Conservation (phyloP, 2,329 filamentous ascomycete genomes). For the Pezicula neosporulosa region DNA sequence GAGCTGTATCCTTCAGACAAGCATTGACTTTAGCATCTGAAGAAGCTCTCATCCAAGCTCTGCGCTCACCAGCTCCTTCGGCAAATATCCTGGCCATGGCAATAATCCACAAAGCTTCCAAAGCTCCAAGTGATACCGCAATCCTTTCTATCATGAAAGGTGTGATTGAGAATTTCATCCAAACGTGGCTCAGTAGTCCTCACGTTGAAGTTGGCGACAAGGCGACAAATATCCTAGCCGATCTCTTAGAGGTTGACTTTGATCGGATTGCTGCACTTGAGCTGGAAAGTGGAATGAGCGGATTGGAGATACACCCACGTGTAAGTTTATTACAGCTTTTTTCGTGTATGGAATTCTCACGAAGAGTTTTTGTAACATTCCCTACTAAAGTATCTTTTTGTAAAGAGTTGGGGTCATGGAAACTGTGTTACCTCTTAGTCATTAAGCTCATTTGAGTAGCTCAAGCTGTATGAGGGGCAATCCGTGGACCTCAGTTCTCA, state of each 20-base stretch:
- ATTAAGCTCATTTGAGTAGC: too few species aligned
- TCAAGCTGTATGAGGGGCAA: too few species aligned
- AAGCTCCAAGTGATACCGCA: conserved; percentile 43
- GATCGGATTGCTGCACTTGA: conserved; percentile 26
- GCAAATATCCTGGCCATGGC: conserved; percentile 56
- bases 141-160: conserved; percentile 47
- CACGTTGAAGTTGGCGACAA: conserved; percentile 54
- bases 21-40: conserved; percentile 49
- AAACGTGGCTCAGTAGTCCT: conserved; percentile 49
- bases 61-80: conserved; percentile 50
- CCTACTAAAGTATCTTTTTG: too few species aligned
- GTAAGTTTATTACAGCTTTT: too few species aligned
- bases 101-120: conserved; percentile 52
- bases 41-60: conserved; percentile 46
- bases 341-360: too few species aligned
- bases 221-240: conserved; percentile 45
- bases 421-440: too few species aligned
- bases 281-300: conserved; percentile 26
- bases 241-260: conserved; percentile 54
- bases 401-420: too few species aligned
- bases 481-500: too few species aligned
- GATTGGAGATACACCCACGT: conserved; percentile 33
- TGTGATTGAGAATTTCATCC: conserved; percentile 45
- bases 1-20: conserved; percentile 48
- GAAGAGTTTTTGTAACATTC: too few species aligned